Evolutionary conservation across 108 stramenopile species (phyloP), one percentile per base, ranked within the genome.

Genomic region (Cyclotella cryptica): DNA sequence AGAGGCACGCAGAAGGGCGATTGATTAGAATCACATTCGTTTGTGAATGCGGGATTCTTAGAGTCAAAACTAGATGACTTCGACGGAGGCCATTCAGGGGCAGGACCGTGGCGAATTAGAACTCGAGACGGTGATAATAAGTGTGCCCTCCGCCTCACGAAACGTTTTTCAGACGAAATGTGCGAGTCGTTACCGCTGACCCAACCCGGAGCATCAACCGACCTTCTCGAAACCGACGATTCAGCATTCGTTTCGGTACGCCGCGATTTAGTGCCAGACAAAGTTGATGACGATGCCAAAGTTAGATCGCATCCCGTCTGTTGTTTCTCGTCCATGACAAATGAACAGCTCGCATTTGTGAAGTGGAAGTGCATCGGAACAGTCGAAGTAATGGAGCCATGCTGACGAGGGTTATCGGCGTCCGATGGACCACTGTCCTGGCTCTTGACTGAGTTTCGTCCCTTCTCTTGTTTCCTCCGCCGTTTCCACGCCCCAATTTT

Each of bases 191-290:
- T 46, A 26, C 45, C 17, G 22, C 17, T 42, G 42, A 60, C 24
- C 71, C 71, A 72, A 18, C 46, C 71, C 3, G 71, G 71, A 44
- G 71, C 58, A 46, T 72, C 71, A 19, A 72, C 44, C 3, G 71
- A 42, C 24, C 7, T 43, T 4, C 71, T 35, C 6, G 35, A 35
- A 35, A 35, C 58, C 69, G 22, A 10, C 54, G 22, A 13, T 58
- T 13, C 5, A 6, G 19, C 2, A 13, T 27, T 27, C 10, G 55
- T 9, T 26, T 21, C 47, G n/a, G 47, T n/a, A 49, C 9, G 55
- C 17, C 24, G 3, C 55, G 26, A 58, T 58, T 24, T 58, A 28
- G 22, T 26, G 24, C 19, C 12, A 5, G 17, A 26, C 2, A 21
- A 24, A 19, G 61, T 24, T 17, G 15, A 35, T 40, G 61, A 40